phyloP scores from a whole-genome alignment of 352 stramenopile species.

The Pythium angustatum region DNA sequence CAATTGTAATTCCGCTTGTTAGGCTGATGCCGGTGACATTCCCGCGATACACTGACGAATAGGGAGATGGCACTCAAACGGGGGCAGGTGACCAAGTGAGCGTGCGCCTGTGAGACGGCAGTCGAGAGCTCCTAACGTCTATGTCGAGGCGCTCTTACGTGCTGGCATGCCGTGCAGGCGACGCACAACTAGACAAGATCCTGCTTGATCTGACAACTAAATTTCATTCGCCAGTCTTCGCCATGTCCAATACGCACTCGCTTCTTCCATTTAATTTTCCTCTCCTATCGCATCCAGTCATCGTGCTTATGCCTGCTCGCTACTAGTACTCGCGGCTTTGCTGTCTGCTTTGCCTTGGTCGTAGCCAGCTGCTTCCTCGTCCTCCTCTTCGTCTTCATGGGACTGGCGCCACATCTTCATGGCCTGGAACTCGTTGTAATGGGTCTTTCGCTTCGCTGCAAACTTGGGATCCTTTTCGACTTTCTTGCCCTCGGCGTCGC shows the following conservation, averaged over 20 bases:
- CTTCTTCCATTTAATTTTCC: too few relatives aligned
- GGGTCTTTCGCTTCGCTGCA: conserved; percentile 68
- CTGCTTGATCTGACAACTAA: too few relatives aligned
- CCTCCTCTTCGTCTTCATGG: conserved; percentile 48
- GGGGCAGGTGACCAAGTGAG: too few relatives aligned
- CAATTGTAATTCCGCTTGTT: not conserved
- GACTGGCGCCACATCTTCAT: conserved; percentile 69
- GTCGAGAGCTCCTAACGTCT: too few relatives aligned
- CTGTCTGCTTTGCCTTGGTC: conserved; percentile 25
- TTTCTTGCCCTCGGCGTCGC: conserved; percentile 65
- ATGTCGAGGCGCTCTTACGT: too few relatives aligned
- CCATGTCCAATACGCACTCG: too few relatives aligned
- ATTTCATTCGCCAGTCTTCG: too few relatives aligned
- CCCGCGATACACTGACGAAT: not conserved
- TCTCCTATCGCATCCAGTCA: too few relatives aligned
- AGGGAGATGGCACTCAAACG: not conserved
- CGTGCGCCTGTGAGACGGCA: too few relatives aligned
- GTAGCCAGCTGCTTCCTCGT: conserved; percentile 46
- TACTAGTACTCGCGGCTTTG: not conserved
- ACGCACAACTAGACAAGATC: too few relatives aligned
- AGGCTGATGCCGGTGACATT: too few relatives aligned
- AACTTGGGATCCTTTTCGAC: conserved; percentile 69
- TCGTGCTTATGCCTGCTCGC: not conserved
- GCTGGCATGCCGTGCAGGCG: too few relatives aligned
- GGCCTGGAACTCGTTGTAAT: conserved; percentile 85